Evolutionary conservation across 768 basidiomycete species (phyloP).

Genomic region (Hypholoma sublateritium): DNA sequence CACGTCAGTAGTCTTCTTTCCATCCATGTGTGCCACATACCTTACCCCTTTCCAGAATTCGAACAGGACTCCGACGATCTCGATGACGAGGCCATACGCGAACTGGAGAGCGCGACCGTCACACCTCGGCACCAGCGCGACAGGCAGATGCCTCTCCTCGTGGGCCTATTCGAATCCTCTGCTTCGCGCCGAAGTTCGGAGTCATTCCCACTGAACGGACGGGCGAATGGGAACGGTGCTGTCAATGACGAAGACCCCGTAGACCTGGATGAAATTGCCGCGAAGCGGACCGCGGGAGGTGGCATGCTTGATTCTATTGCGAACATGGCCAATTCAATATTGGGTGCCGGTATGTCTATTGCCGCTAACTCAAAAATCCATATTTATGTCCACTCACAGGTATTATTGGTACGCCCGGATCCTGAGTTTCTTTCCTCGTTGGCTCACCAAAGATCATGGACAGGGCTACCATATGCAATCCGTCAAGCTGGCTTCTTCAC

Average conservation of each 20-base stretch:
- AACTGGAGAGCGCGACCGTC: constrained; percentile 26
- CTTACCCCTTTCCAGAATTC: constrained; percentile 51
- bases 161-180: constrained; percentile 73
- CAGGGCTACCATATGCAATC: constrained; percentile 92
- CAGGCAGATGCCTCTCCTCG: constrained; percentile 72
- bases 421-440: neutral
- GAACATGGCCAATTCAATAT: constrained; percentile 95
- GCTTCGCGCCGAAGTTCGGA: constrained; percentile 58
- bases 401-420: constrained; percentile 60
- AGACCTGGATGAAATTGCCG: constrained; percentile 72
- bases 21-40: neutral
- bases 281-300: constrained; percentile 66
- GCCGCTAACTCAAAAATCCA: constrained; percentile 11
- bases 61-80: constrained; percentile 85
- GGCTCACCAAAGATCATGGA: constrained; percentile 6
- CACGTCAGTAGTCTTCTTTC: constrained; percentile 54
- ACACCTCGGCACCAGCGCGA: constrained; percentile 36
- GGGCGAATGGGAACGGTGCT: constrained; percentile 31
- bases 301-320: constrained; percentile 79
- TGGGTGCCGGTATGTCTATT: constrained; percentile 74
- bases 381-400: constrained; percentile 35
- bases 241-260: constrained; percentile 37
- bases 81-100: constrained; percentile 45
- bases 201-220: constrained; percentile 43
- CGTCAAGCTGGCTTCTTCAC: constrained; percentile 92